Conservation (phyloP, 2,329 filamentous ascomycete species). For the Colletotrichum salicis region DNA sequence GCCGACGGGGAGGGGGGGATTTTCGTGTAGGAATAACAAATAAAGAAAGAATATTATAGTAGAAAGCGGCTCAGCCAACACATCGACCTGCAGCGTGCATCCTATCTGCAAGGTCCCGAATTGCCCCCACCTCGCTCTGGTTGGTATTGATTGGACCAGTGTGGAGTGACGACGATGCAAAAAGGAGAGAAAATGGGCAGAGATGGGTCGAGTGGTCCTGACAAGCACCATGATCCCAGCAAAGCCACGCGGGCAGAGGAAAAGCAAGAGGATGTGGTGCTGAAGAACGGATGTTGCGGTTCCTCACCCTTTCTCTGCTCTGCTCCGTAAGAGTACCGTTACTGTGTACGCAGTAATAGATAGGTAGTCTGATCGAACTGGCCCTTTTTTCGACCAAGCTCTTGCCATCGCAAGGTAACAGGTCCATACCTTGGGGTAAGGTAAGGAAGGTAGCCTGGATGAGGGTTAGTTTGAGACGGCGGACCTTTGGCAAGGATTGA, state of each 20-base stretch:
- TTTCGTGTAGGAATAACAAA: not conserved
- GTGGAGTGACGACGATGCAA: not conserved
- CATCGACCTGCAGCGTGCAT: not conserved
- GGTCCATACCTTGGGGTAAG: not conserved
- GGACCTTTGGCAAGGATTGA: not conserved
- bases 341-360: too few relatives aligned
- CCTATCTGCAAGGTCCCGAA: slow-evolving; percentile 3
- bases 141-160: slow-evolving; percentile 9
- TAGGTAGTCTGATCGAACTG: not conserved
- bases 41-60: not conserved
- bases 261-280: not conserved
- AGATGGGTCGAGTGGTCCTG: not conserved
- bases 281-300: not conserved
- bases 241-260: slow-evolving; percentile 28
- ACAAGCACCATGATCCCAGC: slow-evolving; percentile 26
- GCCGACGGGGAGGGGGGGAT: not conserved
- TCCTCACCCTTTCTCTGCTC: too few relatives aligned
- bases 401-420: not conserved
- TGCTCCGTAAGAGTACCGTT: too few relatives aligned
- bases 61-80: not conserved
- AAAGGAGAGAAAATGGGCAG: slow-evolving; percentile 3
- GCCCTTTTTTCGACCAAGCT: not conserved
- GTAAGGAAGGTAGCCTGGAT: not conserved
- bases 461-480: not conserved
- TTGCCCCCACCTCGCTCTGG: not conserved